Percentiles rank a stretch among this genome's conserved stretches.
These are phyloP conservation scores for Setaria viridis DNA, from an alignment of 202 grass and related monocot genomes.

Conservation along the genomic window DNA sequence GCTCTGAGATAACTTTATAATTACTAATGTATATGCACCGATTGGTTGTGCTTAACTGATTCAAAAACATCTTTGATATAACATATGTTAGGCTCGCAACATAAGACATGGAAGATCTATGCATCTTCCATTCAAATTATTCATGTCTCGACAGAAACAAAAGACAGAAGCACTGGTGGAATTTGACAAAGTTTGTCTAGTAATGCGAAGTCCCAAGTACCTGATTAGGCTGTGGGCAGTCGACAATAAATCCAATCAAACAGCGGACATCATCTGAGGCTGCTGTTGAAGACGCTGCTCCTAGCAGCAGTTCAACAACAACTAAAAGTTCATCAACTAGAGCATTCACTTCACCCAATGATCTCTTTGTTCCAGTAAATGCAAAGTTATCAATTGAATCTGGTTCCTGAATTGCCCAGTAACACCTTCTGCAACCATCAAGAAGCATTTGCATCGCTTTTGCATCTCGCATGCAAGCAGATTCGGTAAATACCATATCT, in stretches of 20 bases:
- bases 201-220: constrained; percentile 48
- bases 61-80: constrained; percentile 22
- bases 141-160: background rate
- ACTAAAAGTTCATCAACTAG: constrained; percentile 97
- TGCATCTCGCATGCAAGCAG: constrained; percentile 86
- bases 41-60: background rate
- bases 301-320: constrained; percentile 91
- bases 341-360: constrained; percentile 88
- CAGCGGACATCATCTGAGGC: constrained; percentile 77
- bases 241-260: constrained; percentile 94
- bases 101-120: constrained; percentile 20
- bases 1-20: constrained; percentile 5
- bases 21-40: background rate
- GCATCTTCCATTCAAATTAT: constrained; percentile 21
- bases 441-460: constrained; percentile 98
- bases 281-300: constrained; percentile 76
- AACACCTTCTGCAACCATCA: constrained; percentile 97
- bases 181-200: constrained; percentile 16
- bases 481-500: constrained; percentile 97
- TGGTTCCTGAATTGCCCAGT: constrained; percentile 76
- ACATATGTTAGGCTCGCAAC: constrained; percentile 17
- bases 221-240: constrained; percentile 99
- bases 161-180: background rate
- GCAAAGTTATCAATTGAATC: constrained; percentile 82
- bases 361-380: constrained; percentile 61